Base-by-base conservation (phyloP, 1,284 basidiomycete species). In the Sparassis latifolia region DNA sequence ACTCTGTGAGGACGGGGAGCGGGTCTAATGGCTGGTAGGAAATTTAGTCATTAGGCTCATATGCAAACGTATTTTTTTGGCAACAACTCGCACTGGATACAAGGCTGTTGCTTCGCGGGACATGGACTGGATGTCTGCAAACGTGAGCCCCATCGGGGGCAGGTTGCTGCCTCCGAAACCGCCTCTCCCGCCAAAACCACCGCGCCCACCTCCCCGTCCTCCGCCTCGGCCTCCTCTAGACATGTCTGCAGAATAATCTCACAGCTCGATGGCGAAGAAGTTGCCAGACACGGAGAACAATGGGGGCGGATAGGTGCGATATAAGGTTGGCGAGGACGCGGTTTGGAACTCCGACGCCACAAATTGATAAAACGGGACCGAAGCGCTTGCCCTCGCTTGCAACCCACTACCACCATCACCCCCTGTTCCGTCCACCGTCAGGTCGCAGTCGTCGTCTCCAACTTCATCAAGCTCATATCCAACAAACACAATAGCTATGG, bases 121-220 rank as follows among this genome's bases (percentile, higher is more conserved):
- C 62, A 90, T 68, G 44, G 78, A 73, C 65, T 88, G 85, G 46
- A 91, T 76, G 63, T 91, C 88, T 43, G 84, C 79, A 61, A 87
- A 88, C 3, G 82, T 82, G 40, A 90, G 75, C 30, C 88, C 88
- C 82, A 89, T 86, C 1, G 87, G 86, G 3, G 82, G 82, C 41
- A 78, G 69, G 45, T 66, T 71, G 43, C 70, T 69, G 33, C 61
- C 56, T 33, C 68, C 67, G 52, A 70, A 69, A 4, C 65, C 63
- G 5, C 66, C 62, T 49, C 66, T 61, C 10, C 80, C 79, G 32
- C 76, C 77, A 57, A 79, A 77, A 2, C 83, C 78, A 33, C 83
- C 72, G 45, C 82, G 76, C 12, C 80, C 75, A 1, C 69, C 69
- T 35, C 83, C 71, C 47, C 68, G 55, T n/a, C 69, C 68, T 30